Evolutionary conservation across 768 basidiomycete genomes (phyloP).

Genomic region (Termitomyces sp.): DNA sequence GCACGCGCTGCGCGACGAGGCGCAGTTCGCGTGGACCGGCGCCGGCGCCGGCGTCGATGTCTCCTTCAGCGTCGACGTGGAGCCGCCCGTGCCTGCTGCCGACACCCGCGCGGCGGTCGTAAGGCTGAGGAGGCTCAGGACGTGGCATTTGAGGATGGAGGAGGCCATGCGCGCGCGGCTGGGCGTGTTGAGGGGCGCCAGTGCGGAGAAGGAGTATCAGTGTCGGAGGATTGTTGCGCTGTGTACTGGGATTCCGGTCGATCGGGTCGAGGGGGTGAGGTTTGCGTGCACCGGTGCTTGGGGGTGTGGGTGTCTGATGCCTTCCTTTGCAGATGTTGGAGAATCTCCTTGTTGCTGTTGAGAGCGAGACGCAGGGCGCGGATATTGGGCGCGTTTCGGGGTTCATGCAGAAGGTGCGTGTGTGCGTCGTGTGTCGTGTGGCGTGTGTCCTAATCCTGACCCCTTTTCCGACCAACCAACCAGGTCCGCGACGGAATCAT

Average conservation of each 20-base stretch:
- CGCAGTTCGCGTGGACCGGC: conserved; percentile 86
- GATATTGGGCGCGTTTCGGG: conserved; percentile 84
- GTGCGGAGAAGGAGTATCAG: conserved; percentile 85
- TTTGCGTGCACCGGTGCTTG: too few relatives aligned
- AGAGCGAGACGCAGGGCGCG: conserved; percentile 78
- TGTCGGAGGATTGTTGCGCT: conserved; percentile 89
- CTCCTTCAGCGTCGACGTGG: conserved; percentile 58
- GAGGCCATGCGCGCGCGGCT: conserved; percentile 67
- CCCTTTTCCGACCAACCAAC: too few relatives aligned
- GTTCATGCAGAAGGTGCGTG: conserved; percentile 80
- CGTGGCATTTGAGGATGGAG: conserved; percentile 82
- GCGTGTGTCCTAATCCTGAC: too few relatives aligned
- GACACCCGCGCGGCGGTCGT: conserved; percentile 60
- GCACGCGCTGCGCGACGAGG: conserved; percentile 72
- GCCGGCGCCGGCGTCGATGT: conserved; percentile 52
- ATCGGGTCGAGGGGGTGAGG: conserved; percentile 87
- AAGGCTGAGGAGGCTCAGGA: conserved; percentile 65
- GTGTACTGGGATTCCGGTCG: conserved; percentile 80
- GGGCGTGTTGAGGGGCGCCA: conserved; percentile 66
- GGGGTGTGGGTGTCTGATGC: too few relatives aligned
- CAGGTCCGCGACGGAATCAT: conserved; percentile 62
- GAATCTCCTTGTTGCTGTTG: conserved; percentile 78
- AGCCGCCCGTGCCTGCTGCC: conserved; percentile 60
- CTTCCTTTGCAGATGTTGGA: too few relatives aligned
- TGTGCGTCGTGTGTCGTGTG: too few relatives aligned